Evolutionary conservation across 148 eudicot species (phyloP).

Genomic region (Silene latifolia): DNA sequence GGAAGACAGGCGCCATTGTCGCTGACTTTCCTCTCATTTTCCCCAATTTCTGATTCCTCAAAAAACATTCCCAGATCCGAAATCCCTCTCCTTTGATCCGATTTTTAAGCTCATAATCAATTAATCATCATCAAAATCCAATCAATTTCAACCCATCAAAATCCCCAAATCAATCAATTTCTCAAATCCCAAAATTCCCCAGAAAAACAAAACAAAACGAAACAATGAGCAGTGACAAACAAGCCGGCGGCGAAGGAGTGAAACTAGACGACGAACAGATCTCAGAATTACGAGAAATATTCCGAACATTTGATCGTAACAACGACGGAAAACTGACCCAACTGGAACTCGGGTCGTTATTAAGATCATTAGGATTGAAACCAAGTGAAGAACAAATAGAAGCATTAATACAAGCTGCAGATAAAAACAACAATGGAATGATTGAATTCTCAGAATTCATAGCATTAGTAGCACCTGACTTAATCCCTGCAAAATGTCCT

Average conservation of each 20-base stretch:
- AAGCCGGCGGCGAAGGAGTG: conserved; percentile 22
- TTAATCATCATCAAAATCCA: neutral
- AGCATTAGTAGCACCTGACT: conserved; percentile 42
- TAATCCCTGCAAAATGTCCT: conserved; percentile 46
- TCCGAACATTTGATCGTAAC: conserved; percentile 40
- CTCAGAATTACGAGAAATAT: conserved; percentile 43
- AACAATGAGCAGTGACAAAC: conserved; percentile 28
- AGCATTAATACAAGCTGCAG: conserved; percentile 40
- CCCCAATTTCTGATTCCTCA: neutral
- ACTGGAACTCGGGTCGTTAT: conserved; percentile 40
- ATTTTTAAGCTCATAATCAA: neutral
- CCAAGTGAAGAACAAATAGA: conserved; percentile 44
- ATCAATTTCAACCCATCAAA: neutral
- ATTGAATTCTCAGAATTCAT: conserved; percentile 50
- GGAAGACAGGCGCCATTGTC: conserved; percentile 1
- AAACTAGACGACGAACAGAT: conserved; percentile 46
- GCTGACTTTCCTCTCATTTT: neutral
- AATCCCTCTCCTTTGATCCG: neutral
- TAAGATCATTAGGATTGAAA: conserved; percentile 39
- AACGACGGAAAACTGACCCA: conserved; percentile 46
- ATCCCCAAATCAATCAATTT: neutral
- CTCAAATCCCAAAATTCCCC: too few species aligned
- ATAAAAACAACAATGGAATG: conserved; percentile 45
- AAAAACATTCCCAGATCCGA: neutral
- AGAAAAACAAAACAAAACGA: neutral